A percentile compares a stretch with the other conserved stretches of the same genome.
phyloP scores from a whole-genome alignment of 2,329 filamentous ascomycete species.

The Didymella glomerata region DNA sequence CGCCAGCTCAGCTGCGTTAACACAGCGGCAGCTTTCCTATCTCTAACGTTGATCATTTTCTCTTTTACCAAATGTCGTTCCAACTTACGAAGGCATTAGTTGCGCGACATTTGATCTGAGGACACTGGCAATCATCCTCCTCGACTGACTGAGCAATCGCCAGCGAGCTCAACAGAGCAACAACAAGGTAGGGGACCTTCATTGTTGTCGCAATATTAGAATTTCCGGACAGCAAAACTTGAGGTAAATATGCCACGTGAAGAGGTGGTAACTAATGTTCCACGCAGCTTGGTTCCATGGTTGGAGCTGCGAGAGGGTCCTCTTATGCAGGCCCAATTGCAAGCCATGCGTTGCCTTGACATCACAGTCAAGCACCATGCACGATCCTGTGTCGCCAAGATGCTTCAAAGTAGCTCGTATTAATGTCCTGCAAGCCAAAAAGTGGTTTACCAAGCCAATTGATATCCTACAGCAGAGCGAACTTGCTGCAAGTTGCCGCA shows the following conservation, averaged over 20 bases:
- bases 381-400: constrained; percentile 15
- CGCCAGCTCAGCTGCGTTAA: constrained; percentile 36
- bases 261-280: neutral
- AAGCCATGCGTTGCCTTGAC: constrained; percentile 17
- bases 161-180: constrained; percentile 29
- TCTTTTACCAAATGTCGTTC: no score
- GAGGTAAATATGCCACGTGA: neutral
- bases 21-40: constrained; percentile 40
- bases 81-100: constrained; percentile 32
- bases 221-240: no score
- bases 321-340: constrained; percentile 9
- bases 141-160: constrained; percentile 28
- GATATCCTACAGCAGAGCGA: constrained; percentile 10
- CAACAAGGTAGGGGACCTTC: constrained; percentile 33
- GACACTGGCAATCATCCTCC: constrained; percentile 32
- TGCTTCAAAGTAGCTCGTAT: constrained; percentile 1
- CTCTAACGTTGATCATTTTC: neutral
- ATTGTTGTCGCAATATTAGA: constrained; percentile 17
- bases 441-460: constrained; percentile 7
- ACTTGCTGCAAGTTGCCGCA: constrained; percentile 4
- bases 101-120: constrained; percentile 38
- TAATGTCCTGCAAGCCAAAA: constrained; percentile 6
- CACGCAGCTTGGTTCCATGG: neutral
- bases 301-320: constrained; percentile 3
- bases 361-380: constrained; percentile 7